A percentile compares a stretch with the other conserved stretches of the same genome.
Conservation (phyloP, 768 basidiomycete species). For the Mrakia hoshinonis region DNA sequence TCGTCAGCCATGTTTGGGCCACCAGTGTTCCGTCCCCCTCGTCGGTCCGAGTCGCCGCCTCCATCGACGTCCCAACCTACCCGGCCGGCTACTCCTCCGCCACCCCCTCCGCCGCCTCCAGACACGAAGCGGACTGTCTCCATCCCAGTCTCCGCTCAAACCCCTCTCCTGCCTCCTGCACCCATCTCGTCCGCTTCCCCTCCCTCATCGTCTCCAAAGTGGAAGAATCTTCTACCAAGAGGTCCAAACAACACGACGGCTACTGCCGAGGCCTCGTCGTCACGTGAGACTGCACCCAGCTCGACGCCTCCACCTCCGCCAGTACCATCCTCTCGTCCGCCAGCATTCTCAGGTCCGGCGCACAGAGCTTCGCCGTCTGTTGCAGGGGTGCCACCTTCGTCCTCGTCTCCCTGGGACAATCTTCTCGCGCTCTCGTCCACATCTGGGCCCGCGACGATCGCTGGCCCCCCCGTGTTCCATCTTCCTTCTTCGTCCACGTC, state of each 20-base stretch:
- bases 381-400: neutral
- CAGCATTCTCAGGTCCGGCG: neutral
- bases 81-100: neutral
- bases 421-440: conserved; percentile 16
- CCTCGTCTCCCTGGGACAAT: conserved; percentile 11
- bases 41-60: neutral
- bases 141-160: neutral
- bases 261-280: neutral
- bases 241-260: neutral
- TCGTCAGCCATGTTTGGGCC: conserved; percentile 5
- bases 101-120: neutral
- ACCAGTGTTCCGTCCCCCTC: conserved; percentile 8
- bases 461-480: conserved; percentile 12
- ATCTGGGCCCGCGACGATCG: neutral
- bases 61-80: neutral
- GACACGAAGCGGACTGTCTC: neutral
- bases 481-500: neutral
- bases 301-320: neutral
- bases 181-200: neutral
- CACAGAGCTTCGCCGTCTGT: neutral
- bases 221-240: neutral
- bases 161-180: neutral
- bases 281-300: neutral
- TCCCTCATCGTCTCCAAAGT: neutral
- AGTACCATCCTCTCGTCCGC: neutral